These are phyloP conservation scores for Candida xyloterini DNA, from an alignment of 805 yeast genomes.

Conservation along the genomic window DNA sequence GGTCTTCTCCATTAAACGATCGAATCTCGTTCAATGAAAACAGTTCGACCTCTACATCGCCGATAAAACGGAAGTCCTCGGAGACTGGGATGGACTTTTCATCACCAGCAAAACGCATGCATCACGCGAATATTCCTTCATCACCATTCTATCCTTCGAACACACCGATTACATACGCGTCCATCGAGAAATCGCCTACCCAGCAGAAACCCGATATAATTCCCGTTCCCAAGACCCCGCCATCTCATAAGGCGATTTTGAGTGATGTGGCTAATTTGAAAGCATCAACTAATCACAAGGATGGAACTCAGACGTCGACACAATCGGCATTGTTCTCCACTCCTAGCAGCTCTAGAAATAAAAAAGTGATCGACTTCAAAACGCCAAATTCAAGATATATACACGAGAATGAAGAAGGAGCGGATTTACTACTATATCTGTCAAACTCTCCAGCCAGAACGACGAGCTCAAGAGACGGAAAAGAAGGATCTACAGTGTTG, in stretches of 20 bases:
- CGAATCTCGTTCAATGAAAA: background rate
- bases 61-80: conserved; percentile 28
- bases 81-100: conserved; percentile 18
- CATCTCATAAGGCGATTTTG: conserved; percentile 21
- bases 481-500: conserved; percentile 15
- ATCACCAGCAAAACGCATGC: conserved; percentile 29
- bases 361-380: conserved; percentile 23
- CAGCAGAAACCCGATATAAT: conserved; percentile 15
- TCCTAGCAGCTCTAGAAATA: conserved; percentile 25
- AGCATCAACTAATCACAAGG: conserved; percentile 20
- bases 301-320: conserved; percentile 14
- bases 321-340: conserved; percentile 30
- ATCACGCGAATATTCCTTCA: conserved; percentile 27
- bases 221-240: conserved; percentile 33
- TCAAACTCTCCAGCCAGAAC: conserved; percentile 69
- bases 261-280: conserved; percentile 19
- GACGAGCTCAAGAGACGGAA: conserved; percentile 32
- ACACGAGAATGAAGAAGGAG: conserved; percentile 57
- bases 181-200: conserved; percentile 18
- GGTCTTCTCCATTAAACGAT: conserved; percentile 18
- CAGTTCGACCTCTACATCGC: conserved; percentile 20
- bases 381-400: conserved; percentile 30
- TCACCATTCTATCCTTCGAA: conserved; percentile 29
- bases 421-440: conserved; percentile 72
- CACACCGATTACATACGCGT: conserved; percentile 11